A percentile compares a stretch with the other conserved stretches of the same genome.
Evolutionary conservation across 2,329 filamentous ascomycete species (phyloP).

Genomic region (Monilinia polystroma): DNA sequence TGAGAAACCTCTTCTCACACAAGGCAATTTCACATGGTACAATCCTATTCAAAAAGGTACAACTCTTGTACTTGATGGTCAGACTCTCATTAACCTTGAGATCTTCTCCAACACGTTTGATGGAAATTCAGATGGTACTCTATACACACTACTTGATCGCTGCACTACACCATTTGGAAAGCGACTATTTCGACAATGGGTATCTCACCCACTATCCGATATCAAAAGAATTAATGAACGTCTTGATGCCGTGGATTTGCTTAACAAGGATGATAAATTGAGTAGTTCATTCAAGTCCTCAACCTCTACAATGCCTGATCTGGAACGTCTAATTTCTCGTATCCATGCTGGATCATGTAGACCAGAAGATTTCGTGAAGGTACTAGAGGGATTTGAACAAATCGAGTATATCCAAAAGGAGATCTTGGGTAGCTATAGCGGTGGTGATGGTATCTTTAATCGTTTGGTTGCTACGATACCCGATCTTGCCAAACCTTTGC

Average conservation of each 20-base stretch:
- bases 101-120: slow-evolving; percentile 93
- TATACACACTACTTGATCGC: slow-evolving; percentile 87
- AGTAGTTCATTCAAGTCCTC: slow-evolving; percentile 87
- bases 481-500: slow-evolving; percentile 69
- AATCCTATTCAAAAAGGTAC: slow-evolving; percentile 86
- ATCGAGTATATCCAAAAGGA: slow-evolving; percentile 86
- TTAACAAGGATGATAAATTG: slow-evolving; percentile 78
- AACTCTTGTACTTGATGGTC: slow-evolving; percentile 88
- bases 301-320: slow-evolving; percentile 86
- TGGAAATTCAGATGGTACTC: slow-evolving; percentile 77
- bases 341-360: slow-evolving; percentile 91
- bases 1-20: slow-evolving; percentile 80
- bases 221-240: slow-evolving; percentile 86
- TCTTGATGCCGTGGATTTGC: slow-evolving; percentile 87
- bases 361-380: slow-evolving; percentile 87
- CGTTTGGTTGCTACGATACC: slow-evolving; percentile 85
- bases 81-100: slow-evolving; percentile 97
- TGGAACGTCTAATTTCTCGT: slow-evolving; percentile 90
- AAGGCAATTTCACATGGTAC: slow-evolving; percentile 89
- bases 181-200: slow-evolving; percentile 92
- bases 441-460: slow-evolving; percentile 80
- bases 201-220: slow-evolving; percentile 91
- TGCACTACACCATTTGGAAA: slow-evolving; percentile 98
- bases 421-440: slow-evolving; percentile 69
- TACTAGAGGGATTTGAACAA: slow-evolving; percentile 94